Evolutionary conservation across 768 basidiomycete species (phyloP).

Genomic region (Trametes cingulata): DNA sequence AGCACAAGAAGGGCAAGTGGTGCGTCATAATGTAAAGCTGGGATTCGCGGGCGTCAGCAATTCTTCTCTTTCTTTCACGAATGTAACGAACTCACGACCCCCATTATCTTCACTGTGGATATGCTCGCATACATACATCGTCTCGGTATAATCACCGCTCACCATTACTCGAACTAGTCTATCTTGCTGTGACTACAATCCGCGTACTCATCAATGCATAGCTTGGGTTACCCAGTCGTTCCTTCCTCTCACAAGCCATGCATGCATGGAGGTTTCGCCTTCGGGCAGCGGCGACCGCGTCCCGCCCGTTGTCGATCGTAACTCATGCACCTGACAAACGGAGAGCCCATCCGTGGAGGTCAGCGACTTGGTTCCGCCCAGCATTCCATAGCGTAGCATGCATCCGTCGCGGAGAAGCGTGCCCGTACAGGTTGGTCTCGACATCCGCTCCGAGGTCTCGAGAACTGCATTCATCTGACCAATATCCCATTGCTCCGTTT

Average conservation of each 20-base stretch:
- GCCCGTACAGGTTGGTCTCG: neutral
- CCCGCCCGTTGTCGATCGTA: too few relatives aligned
- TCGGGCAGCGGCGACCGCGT: too few relatives aligned
- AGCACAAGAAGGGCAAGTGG: slow-evolving; percentile 29
- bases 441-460: neutral
- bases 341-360: neutral
- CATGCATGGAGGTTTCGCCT: neutral
- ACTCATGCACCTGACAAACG: too few relatives aligned
- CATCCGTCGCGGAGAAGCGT: neutral
- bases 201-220: slow-evolving; percentile 7
- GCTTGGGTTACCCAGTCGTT: slow-evolving; percentile 6
- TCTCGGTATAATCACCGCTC: slow-evolving; percentile 19
- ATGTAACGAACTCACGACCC: slow-evolving; percentile 21
- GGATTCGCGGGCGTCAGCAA: slow-evolving; percentile 4
- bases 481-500: neutral
- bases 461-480: neutral
- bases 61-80: slow-evolving; percentile 15
- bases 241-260: neutral
- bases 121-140: slow-evolving; percentile 17
- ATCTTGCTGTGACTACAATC: slow-evolving; percentile 2
- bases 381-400: neutral
- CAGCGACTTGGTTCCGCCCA: neutral
- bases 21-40: slow-evolving; percentile 32
- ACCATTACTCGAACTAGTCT: slow-evolving; percentile 11
- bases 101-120: slow-evolving; percentile 13